A percentile compares a stretch with the other conserved stretches of the same genome.
These are phyloP conservation scores for Orbilia quercus DNA, from an alignment of 2,329 filamentous ascomycete species.

Conservation along the genomic window DNA sequence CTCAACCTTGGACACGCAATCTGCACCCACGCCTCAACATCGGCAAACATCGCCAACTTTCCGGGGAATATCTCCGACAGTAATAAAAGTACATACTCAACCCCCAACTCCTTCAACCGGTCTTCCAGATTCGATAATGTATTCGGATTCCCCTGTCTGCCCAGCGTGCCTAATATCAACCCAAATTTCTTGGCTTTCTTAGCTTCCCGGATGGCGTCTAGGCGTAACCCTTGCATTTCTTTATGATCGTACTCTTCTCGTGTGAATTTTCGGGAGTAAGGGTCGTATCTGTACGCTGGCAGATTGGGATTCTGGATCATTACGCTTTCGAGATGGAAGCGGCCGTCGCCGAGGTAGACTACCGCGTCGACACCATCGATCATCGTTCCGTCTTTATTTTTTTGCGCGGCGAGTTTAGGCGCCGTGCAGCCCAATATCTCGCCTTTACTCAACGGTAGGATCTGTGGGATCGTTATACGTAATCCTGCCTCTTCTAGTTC, in stretches of 20 bases:
- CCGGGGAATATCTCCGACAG: slow-evolving; percentile 96
- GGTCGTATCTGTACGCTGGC: slow-evolving; percentile 95
- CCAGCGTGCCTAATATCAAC: slow-evolving; percentile 89
- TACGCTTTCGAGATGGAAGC: slow-evolving; percentile 95
- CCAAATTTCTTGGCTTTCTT: slow-evolving; percentile 88
- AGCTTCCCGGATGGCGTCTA: slow-evolving; percentile 79
- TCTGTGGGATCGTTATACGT: slow-evolving; percentile 86
- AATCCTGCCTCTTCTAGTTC: slow-evolving; percentile 79
- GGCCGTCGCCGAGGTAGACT: slow-evolving; percentile 88
- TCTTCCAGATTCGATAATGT: slow-evolving; percentile 88
- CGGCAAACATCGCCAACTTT: slow-evolving; percentile 90
- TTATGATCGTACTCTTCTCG: slow-evolving; percentile 91
- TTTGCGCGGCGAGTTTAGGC: slow-evolving; percentile 72
- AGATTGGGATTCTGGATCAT: slow-evolving; percentile 98
- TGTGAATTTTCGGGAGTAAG: slow-evolving; percentile 90
- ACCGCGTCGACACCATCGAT: slow-evolving; percentile 76
- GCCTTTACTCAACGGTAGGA: slow-evolving; percentile 89
- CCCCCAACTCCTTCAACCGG: slow-evolving; percentile 75
- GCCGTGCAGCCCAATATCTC: slow-evolving; percentile 98
- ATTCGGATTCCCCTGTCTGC: slow-evolving; percentile 93
- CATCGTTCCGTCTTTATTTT: slow-evolving; percentile 65
- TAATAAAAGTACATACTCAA: slow-evolving; percentile 85
- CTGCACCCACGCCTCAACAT: slow-evolving; percentile 98
- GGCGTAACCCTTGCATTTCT: slow-evolving; percentile 85
- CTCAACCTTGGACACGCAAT: slow-evolving; percentile 95